Base-by-base conservation (phyloP, 2,329 filamentous ascomycete species). In the Aspergillus amoenus region DNA sequence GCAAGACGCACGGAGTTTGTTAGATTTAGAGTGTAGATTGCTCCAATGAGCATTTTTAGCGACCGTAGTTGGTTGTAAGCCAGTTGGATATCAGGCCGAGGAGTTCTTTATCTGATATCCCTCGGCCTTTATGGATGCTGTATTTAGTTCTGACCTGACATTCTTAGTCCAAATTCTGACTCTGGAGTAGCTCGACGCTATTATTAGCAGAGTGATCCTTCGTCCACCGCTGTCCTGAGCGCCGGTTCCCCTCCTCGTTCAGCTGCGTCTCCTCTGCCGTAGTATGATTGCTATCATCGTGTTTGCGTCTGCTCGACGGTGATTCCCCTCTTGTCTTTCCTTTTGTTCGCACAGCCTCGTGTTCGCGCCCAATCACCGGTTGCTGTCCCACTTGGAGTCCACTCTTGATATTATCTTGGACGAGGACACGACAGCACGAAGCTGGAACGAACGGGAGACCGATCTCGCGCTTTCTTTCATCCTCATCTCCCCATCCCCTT, bases 1-100 rank as follows among this genome's bases (percentile, higher is more conserved):
- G 91, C 55, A 97, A 97, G 84, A 93, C 91, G 2, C 93, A 96
- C 74, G 88, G 85, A 40, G 81, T 95, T 58, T 97, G 93, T 77
- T 96, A 61, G 51, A 43, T 58, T 96, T 21, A 21, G 21, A 21
- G 21, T 92, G 76, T 96, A 61, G 55, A 32, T 27, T 40, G 15
- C 18, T 53, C 32, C 34, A 47, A 42, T 44, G 24, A 24, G 22
- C 22, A 49, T 43, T 12, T 5, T 37, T 13, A 37, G 22, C 48
- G 34, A 30, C 27, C 9, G 27, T 30, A 30, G 27, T 30, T 30
- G 39, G n/a, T 34, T n/a, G 22, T 11, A 42, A 30, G 39, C 37
- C 22, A 17, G 47, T 50, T 51, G 37, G 48, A 51, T 40, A 51
- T 37, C 15, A 9, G 15, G 13, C 32, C 15, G 27, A 52, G 22